Base-by-base conservation (phyloP, 257 asterid species). In the Gentiana macrophylla region DNA sequence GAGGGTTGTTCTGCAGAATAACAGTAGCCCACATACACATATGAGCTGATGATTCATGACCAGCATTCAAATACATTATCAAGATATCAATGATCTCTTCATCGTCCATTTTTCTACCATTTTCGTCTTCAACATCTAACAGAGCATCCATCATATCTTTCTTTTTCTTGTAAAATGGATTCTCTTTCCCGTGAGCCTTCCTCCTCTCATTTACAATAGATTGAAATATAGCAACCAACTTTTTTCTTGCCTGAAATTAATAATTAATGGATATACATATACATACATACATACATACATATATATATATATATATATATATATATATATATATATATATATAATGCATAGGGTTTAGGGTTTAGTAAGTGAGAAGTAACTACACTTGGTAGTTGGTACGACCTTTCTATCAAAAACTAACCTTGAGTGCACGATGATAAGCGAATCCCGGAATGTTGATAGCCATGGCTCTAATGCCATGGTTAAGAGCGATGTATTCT, bases 21-120 rank as follows among this genome's bases (percentile, higher is more conserved):
- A 84, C 50, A 0, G 94, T 72, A 0, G 84, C 86, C 98, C 98
- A 91, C 98, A 87, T 87, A 4, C 79, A 72, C 34, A 77, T 76
- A 46, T 91, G 98, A 4, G 90, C 97, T 3, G 98, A 91, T 32
- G 98, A 91, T 65, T 91, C 98, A 68, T 91, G 98, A 32, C 98
- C 98, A 9, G 95, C 98, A 53, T 91, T 91, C 35, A 91, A 70
- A 71, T 91, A 91, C 98, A 91, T 91, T 3, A 91, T 77, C 43
- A 91, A 65, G 35, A 87, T 63, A 63, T 91, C 98, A 11, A 88
- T 87, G 50, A 87, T 85, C 37, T 91, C 97, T 48, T 83, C 94
- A 32, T 91, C 94, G 12, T 38, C 79, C 79, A 91, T 56, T 37
- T 51, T 71, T 44, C 80, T 68, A 3, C 97, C 95, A 2, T 73